phyloP scores from a whole-genome alignment of 352 stramenopile genomes.

The Pythium folliculosum region DNA sequence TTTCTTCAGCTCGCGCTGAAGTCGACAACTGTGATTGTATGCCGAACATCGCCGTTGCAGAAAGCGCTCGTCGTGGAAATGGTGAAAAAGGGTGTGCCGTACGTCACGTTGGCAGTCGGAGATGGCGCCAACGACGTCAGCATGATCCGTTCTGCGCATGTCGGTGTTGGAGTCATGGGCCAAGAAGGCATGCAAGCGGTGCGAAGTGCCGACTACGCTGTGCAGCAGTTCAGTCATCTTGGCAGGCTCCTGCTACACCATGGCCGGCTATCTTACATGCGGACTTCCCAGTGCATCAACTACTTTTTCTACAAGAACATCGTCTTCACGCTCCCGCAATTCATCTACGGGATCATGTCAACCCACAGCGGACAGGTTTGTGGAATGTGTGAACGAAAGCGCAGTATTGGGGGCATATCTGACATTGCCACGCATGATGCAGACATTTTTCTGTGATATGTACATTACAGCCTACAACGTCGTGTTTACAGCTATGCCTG shows the following conservation, averaged over 20 bases:
- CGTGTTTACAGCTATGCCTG: constrained; percentile 90
- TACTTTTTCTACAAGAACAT: constrained; percentile 99
- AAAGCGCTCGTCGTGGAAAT: constrained; percentile 94
- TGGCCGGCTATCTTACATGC: constrained; percentile 95
- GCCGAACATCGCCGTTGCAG: constrained; percentile 86
- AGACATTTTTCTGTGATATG: constrained; percentile 81
- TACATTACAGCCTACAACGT: constrained; percentile 96
- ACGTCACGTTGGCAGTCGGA: constrained; percentile 95
- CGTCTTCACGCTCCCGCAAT: constrained; percentile 88
- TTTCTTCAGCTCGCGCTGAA: constrained; percentile 73
- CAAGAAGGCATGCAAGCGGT: constrained; percentile 95
- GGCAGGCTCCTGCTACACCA: constrained; percentile 73
- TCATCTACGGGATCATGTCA: constrained; percentile 85
- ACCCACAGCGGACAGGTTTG: constrained; percentile 84
- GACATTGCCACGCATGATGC: not conserved
- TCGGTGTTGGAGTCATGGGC: constrained; percentile 97
- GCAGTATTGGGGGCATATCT: not conserved
- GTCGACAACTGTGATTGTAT: constrained; percentile 87
- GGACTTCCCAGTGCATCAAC: constrained; percentile 94
- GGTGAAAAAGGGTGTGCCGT: constrained; percentile 80
- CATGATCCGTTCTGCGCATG: constrained; percentile 99
- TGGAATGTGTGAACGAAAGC: not conserved
- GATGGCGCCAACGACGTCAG: constrained; percentile 99
- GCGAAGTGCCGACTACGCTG: constrained; percentile 75
- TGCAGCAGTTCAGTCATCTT: constrained; percentile 84